Evolutionary conservation across 2,329 filamentous ascomycete species (phyloP), one percentile per base, ranked within the genome.

Genomic region (Beauveria bassiana): DNA sequence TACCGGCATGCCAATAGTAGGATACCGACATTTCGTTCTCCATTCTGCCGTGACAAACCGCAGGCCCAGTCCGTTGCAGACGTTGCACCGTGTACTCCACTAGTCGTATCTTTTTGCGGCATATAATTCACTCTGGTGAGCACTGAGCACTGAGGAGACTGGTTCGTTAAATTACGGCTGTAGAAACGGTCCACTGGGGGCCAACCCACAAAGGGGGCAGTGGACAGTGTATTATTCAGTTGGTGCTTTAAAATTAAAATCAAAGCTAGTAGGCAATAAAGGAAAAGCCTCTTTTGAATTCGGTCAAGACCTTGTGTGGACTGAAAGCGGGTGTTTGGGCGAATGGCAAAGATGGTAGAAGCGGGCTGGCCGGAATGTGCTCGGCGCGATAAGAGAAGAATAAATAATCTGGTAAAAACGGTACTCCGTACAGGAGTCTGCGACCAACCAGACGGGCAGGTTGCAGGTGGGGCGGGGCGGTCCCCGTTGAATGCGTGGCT

Each of bases 81-180:
- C 56, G 56, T 43, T 50, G 55, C 7, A 5, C 22, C 5, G 8
- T 26, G 20, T 40, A 46, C 40, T 56, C 54, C 43, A 40, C 54
- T 3, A 9, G 10, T 20, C 24, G 54, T 34, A 6, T 28, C n/a
- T n/a, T 38, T 49, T 45, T 59, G 57, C 57, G 57, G 57, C 47
- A 59, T 43, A 38, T 52, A 38, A 50, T 58, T 38, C 24, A 12
- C 45, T 49, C 43, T 5, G 34, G 45, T 49, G 49, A 31, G 26
- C 34, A 22, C 34, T 38, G 34, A 5, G 22, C 22, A 22, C 22
- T 34, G 31, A 34, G 31, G 31, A 34, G 18, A 28, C 28, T 26
- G n/a, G 38, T 45, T 38, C 47, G 57, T 52, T 59, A 43, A 59
- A 59, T 59, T 59, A 59, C 56, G 46, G 46, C 40, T 55, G 52